Evolutionary conservation across 2,329 filamentous ascomycete genomes (phyloP).

Genomic region (Xylariaceae sp.): DNA sequence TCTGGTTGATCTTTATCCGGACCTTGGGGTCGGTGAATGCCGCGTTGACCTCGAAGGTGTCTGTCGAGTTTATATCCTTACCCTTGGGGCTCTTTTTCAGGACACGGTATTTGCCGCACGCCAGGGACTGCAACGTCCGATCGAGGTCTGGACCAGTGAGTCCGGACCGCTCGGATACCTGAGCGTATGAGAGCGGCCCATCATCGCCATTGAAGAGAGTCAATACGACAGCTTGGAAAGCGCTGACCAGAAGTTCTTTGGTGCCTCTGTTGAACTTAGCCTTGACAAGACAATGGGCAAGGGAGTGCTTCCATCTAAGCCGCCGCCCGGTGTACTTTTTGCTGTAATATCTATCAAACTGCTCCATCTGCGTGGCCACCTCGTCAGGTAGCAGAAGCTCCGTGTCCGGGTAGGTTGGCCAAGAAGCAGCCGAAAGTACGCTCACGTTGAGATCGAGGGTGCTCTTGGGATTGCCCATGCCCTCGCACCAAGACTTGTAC

Average conservation of each 20-base stretch:
- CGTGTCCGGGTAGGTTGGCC: slow-evolving; percentile 82
- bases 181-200: slow-evolving; percentile 62
- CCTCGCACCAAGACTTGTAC: slow-evolving; percentile 66
- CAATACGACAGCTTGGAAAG: slow-evolving; percentile 86
- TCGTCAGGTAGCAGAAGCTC: slow-evolving; percentile 67
- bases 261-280: slow-evolving; percentile 72
- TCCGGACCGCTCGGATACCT: slow-evolving; percentile 69
- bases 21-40: slow-evolving; percentile 75
- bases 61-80: slow-evolving; percentile 69
- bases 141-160: slow-evolving; percentile 73
- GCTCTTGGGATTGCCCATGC: slow-evolving; percentile 39
- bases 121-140: slow-evolving; percentile 89
- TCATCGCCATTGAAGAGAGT: slow-evolving; percentile 77
- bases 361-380: slow-evolving; percentile 69
- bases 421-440: slow-evolving; percentile 84
- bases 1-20: slow-evolving; percentile 97
- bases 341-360: slow-evolving; percentile 83
- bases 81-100: slow-evolving; percentile 80
- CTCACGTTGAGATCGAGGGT: slow-evolving; percentile 74
- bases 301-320: slow-evolving; percentile 84
- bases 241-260: slow-evolving; percentile 87
- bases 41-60: slow-evolving; percentile 80
- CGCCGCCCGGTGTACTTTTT: slow-evolving; percentile 83
- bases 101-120: slow-evolving; percentile 82
- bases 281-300: slow-evolving; percentile 85